Evolutionary conservation across 768 basidiomycete genomes (phyloP), one percentile per base, ranked within the genome.

Genomic region (Hebeloma cylindrosporum): DNA sequence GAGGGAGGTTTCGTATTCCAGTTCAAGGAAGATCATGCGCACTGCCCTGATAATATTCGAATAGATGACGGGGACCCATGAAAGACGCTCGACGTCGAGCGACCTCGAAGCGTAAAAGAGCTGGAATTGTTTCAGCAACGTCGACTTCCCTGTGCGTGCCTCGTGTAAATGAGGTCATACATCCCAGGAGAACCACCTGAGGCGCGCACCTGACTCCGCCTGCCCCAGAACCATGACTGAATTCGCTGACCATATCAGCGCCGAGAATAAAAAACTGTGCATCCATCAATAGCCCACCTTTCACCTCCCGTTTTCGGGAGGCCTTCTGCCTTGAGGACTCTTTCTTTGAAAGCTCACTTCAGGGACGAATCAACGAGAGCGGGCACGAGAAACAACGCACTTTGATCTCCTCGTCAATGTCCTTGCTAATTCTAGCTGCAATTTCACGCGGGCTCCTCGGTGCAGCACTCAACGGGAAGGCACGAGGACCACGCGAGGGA

Each of bases 101-200:
- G 82, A 69, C 45, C 77, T 73, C 2, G 85, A 81, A 6, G 87
- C 82, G 56, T 89, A 88, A 65, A 82, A 84, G 1, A 90, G 72
- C 58, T 91, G 87, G 57, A 91, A 88, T 62, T 91, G 88, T 58
- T 90, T 90, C 58, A 85, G 85, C 9, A 91, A 72, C 2, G 89
- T 91, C 2, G 87, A 88, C 64, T 92, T 92, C 27, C 87, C 87
- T 66, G 39, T n/a, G 26, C 9, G 16, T 16, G 26, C 3, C 23
- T 20, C 16, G 6, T 17, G 20, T 33, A 6, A 29, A n/a, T 11
- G 11, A 28, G 21, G 25, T 16, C 22, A 33, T 28, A 25, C 16
- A 39, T 17, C n/a, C n/a, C n/a, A n/a, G n/a, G n/a, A 17, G 26
- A 9, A 18, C 32, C 11, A 21, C 25, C 34, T 20, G 33, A 28